Evolutionary conservation across 108 stramenopile genomes (phyloP), one percentile per base, ranked within the genome.

Genomic region (Fistulifera pelliculosa): DNA sequence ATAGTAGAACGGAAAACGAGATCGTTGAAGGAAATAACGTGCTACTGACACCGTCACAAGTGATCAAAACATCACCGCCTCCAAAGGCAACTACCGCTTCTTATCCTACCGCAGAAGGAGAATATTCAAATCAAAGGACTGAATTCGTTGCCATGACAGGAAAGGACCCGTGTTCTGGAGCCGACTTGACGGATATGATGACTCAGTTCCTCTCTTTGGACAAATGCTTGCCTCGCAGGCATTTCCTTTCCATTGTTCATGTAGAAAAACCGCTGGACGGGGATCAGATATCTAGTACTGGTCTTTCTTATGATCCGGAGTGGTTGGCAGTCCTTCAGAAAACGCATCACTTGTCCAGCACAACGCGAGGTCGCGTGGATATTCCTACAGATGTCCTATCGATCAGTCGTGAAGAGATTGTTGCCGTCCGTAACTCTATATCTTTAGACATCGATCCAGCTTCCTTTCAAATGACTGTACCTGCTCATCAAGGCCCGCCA

Each of bases 121-220:
- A 42, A 54, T 21, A 35, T 38, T 22, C 44, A 13, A 22, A 38
- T 31, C 27, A 39, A 25, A 50, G 4, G 14, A 43, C 44, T 8
- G 39, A 59, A 45, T 41, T 57, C 43, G 6, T 57, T 13, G 41
- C 42, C 16, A 13, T 41, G 12, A 41, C 41, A 57, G 12, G 15
- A 57, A 35, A 15, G 3, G 42, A 44, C 18, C 41, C 23, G 2
- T 57, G 56, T 40, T 38, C n/a, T 2, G 43, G 18, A 5, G 18
- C 41, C 14, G 63, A 71, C 28, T 54, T 90, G 54, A 80, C 83
- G 26, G 80, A 89, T 8, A 80, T 69, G 56, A 79, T 87, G 58
- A 99, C 99, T 1, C 75, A 77, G 0, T 99, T 99, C 67, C 64
- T 99, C 38, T 94, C 96, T 16, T 69, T 99, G 18, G 99, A 99